A percentile compares a stretch with the other conserved stretches of the same genome.
phyloP scores from a whole-genome alignment of 75 land plant genomes.

The Selaginella moellendorffii region DNA sequence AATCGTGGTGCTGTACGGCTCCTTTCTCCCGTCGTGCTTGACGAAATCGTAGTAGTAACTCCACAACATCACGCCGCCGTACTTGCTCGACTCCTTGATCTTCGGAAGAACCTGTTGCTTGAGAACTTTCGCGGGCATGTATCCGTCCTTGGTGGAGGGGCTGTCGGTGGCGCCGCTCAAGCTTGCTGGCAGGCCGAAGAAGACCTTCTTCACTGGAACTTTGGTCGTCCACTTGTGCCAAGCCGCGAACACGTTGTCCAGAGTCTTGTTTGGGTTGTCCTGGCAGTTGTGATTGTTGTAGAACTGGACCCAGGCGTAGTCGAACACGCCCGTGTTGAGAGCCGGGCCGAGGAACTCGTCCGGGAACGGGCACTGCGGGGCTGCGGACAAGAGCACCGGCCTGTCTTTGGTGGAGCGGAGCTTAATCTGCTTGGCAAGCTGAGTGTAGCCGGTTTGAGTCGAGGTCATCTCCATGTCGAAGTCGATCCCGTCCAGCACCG shows the following conservation, averaged over 20 bases:
- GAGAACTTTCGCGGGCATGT: background rate
- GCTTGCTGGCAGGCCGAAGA: background rate
- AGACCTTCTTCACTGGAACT: background rate
- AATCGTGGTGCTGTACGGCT: no score
- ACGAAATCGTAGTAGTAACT: constrained; percentile 27
- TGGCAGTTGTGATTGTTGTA: constrained; percentile 22
- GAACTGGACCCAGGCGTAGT: constrained; percentile 43
- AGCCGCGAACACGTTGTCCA: background rate
- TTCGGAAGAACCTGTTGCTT: background rate
- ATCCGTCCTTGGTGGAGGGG: constrained; percentile 21
- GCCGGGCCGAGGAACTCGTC: constrained; percentile 16
- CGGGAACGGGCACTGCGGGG: constrained; percentile 39
- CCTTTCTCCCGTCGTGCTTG: no score
- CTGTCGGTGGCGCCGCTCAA: background rate
- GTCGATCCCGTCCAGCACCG: constrained; percentile 38
- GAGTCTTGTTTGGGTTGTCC: background rate
- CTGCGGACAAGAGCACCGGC: constrained; percentile 20
- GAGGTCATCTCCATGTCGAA: constrained; percentile 29
- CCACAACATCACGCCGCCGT: constrained; percentile 5
- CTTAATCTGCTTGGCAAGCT: constrained; percentile 18
- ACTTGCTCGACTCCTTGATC: background rate
- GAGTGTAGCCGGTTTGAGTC: constrained; percentile 11
- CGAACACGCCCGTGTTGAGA: constrained; percentile 17
- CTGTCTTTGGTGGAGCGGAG: background rate
- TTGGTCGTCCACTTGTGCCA: background rate